Evolutionary conservation across 2,329 filamentous ascomycete genomes (phyloP), one percentile per base, ranked within the genome.

Genomic region (Fonsecaea erecta): DNA sequence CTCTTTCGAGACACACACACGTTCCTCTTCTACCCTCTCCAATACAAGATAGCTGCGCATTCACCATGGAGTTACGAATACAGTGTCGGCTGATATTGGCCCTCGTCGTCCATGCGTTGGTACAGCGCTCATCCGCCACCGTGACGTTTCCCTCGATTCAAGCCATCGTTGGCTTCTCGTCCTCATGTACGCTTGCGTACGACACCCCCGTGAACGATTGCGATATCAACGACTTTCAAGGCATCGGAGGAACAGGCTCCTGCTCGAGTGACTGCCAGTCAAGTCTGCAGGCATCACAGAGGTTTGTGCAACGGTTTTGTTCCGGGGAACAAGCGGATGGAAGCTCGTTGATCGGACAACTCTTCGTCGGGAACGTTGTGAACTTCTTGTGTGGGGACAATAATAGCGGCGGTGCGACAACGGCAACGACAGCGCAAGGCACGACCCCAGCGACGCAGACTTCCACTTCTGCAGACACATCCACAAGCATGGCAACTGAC

Each of bases 351-450:
- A 76, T 80, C 68, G 70, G 70, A 11, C 68, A 71, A 18, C 54
- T 68, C 16, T 72, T 70, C 35, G 60, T 61, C 16, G 72, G 71
- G 26, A 63, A 69, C 18, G 71, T 72, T 37, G 65, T 78, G 1
- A 73, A 76, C 34, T 81, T 79, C 75, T 77, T 81, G 60, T 71
- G 80, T 18, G 77, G 78, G 56, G 76, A 76, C 14, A 77, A 75
- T 9, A 73, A 77, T 70, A 73, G 70, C 26, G 43, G 14, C 6
- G 71, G 52, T 78, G 78, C 77, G 73, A 77, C 64, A 18, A 26
- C 24, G 78, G 78, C 66, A 76, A 74, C 64, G 71, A 77, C 18
- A 70, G 74, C 26, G 24, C 57, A 40, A 28, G 32, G 16, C 79
- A 77, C 70, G 75, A 79, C 58, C 72, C 78, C 48, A 76, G 79